A percentile compares a stretch with the other conserved stretches of the same genome.
Conservation (phyloP, 495 filamentous ascomycete genomes). For the Xylaria bambusicola region DNA sequence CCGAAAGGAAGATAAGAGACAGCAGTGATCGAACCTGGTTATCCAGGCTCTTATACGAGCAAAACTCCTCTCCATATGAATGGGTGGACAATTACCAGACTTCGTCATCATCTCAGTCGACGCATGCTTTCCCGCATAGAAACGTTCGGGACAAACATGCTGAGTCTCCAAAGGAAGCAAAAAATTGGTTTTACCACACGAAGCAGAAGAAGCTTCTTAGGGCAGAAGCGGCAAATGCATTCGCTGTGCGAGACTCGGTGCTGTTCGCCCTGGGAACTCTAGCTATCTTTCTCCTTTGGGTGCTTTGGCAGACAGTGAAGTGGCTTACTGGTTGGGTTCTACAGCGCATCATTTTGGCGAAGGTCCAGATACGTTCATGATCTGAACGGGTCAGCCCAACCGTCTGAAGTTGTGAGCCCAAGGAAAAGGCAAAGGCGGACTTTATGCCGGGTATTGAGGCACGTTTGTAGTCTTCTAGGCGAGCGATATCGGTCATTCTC, state of each 20-base stretch:
- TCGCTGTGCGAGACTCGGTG: conserved; percentile 46
- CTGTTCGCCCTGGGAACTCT: conserved; percentile 35
- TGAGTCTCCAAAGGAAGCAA: not conserved
- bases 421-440: too few species aligned
- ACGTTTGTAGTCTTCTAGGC: too few species aligned
- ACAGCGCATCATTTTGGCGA: not conserved
- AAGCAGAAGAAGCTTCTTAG: conserved; percentile 53
- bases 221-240: conserved; percentile 55
- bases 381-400: too few species aligned
- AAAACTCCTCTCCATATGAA: conserved; percentile 31
- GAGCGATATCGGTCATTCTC: too few species aligned
- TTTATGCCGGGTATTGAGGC: too few species aligned
- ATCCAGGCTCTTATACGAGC: conserved; percentile 38
- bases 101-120: not conserved
- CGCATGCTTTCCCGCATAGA: not conserved
- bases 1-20: not conserved
- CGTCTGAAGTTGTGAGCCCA: too few species aligned
- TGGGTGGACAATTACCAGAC: conserved; percentile 23
- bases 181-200: conserved; percentile 48
- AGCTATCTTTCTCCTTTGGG: conserved; percentile 28
- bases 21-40: conserved; percentile 36
- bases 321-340: conserved; percentile 13
- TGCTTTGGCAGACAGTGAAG: conserved; percentile 29
- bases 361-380: not conserved
- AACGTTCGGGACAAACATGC: not conserved